These are phyloP conservation scores for Plasmodium fragile DNA, from an alignment of 169 alveolate species.

Conservation along the genomic window DNA sequence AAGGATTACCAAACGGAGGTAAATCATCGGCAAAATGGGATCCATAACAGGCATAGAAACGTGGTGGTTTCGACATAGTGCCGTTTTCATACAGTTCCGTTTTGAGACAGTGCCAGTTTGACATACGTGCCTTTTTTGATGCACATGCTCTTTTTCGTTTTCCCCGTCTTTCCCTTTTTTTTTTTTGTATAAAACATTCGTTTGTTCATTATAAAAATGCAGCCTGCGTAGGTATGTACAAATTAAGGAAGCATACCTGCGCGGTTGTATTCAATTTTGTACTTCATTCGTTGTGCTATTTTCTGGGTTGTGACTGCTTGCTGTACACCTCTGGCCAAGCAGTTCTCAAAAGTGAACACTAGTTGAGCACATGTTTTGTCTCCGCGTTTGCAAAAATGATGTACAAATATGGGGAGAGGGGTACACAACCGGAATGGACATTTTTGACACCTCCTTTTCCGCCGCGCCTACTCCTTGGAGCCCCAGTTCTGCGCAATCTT, in stretches of 20 bases:
- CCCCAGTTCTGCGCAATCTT: constrained; percentile 90
- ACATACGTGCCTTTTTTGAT: background rate
- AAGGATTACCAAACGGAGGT: background rate
- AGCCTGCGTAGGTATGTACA: background rate
- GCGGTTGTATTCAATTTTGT: constrained; percentile 9
- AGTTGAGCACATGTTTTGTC: background rate
- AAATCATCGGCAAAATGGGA: background rate
- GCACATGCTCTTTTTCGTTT: background rate
- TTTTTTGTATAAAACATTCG: constrained; percentile 11
- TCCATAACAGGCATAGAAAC: background rate
- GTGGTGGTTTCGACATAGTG: background rate
- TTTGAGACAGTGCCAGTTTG: background rate
- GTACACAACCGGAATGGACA: background rate
- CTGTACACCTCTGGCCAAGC: background rate
- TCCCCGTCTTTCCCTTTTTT: constrained; percentile 17
- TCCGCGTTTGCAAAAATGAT: background rate
- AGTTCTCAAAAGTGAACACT: background rate
- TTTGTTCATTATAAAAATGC: background rate
- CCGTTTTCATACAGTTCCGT: background rate
- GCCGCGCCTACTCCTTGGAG: constrained; percentile 78
- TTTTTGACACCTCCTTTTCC: background rate
- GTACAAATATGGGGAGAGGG: background rate
- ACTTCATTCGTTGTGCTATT: background rate
- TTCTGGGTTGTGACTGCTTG: background rate
- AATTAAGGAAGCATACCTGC: background rate